phyloP scores from a whole-genome alignment of 495 filamentous ascomycete genomes.

The Hypoxylon trugodes region DNA sequence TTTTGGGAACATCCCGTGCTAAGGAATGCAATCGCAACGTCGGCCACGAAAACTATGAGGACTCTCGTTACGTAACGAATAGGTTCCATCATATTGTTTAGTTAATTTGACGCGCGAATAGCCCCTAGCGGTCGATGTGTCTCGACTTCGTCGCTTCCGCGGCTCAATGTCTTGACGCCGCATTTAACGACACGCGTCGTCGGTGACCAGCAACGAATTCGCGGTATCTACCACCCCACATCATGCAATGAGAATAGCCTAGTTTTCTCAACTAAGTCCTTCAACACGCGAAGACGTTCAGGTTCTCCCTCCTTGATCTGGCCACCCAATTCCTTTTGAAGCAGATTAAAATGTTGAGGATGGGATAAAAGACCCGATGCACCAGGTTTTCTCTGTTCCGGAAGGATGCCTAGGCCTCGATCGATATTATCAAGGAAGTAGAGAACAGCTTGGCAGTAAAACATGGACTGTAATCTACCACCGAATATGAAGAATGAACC shows the following conservation, averaged over 20 bases:
- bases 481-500: constrained; percentile 36
- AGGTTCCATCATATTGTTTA: too few species aligned
- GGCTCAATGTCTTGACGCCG: too few species aligned
- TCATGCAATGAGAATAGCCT: constrained; percentile 15
- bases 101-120: too few species aligned
- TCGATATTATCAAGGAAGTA: constrained; percentile 38
- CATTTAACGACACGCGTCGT: not conserved
- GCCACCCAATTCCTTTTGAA: constrained; percentile 23
- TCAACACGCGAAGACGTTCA: constrained; percentile 13
- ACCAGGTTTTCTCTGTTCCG: constrained; percentile 20
- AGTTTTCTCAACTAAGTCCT: constrained; percentile 21
- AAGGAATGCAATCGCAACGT: too few species aligned
- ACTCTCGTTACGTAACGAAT: too few species aligned
- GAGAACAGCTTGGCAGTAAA: constrained; percentile 31
- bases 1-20: too few species aligned
- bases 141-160: too few species aligned
- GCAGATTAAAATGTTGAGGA: constrained; percentile 20
- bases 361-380: constrained; percentile 14
- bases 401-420: constrained; percentile 19
- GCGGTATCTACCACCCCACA: constrained; percentile 13
- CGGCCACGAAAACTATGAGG: too few species aligned
- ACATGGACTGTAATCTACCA: constrained; percentile 31
- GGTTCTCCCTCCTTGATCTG: not conserved
- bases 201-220: too few species aligned
- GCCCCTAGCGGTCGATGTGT: too few species aligned